Evolutionary conservation across 2,329 filamentous ascomycete species (phyloP), one percentile per base, ranked within the genome.

Genomic region (Hypoxylon sp.): DNA sequence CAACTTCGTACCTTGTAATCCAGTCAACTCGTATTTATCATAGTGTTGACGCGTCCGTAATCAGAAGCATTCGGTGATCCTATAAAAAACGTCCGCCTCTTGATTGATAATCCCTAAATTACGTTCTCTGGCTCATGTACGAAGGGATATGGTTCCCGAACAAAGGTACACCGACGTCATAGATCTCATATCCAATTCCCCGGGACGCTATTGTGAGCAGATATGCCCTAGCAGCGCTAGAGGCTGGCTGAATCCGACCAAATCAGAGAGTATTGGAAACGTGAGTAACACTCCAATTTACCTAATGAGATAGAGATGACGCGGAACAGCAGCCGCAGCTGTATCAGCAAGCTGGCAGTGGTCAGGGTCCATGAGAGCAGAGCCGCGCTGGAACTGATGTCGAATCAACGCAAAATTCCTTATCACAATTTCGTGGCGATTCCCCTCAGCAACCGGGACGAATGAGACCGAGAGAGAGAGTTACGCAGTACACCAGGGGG

Each of bases 401-500:
- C 14, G 28, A 66, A 53, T 30, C 49, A 36, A 59, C 51, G 19
- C 25, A 51, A 72, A 66, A 50, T 81, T 81, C 69, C 81, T 82
- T 0, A 79, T 84, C 6, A 86, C 77, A 28, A 1, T 80, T 85
- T 38, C 83, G 85, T 67, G 81, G 80, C 1, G 69, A 79, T 70
- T 76, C 76, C 4, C 78, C 76, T 75, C 69, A 43, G 76, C 78
- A 7, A 76, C 75, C 21, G 78, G 79, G 71, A 78, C 77, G 2
- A 79, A 77, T 59, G 69, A 73, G 7, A 72, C 72, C 30, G 77
- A 77, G 70, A 5, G 72, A 62, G 25, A 5, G 72, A 62, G 25
- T 65, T 80, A 43, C 81, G 80, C 69, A 75, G 78, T 36, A 73
- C 75, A 1, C 72, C 73, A 11, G 76, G 76, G 11, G 73, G 28